Percentiles rank a stretch among this genome's conserved stretches.
Evolutionary conservation across 805 yeast genomes (phyloP).

Genomic region (Naumovozyma dairenensis): DNA sequence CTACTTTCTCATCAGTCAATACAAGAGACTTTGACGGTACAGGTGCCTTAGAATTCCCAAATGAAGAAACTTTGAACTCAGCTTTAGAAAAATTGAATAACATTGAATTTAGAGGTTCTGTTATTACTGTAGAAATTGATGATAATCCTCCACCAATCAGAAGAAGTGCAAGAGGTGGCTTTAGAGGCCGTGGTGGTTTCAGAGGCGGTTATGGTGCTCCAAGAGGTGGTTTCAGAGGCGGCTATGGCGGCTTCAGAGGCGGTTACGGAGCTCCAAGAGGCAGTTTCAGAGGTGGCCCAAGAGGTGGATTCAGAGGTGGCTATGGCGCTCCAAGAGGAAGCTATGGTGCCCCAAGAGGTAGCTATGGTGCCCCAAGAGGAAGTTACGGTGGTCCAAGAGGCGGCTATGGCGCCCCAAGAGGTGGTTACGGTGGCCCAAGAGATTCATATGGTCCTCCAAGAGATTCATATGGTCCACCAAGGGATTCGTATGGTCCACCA

Average conservation of each 20-base stretch:
- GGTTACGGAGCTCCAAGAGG: slow-evolving; percentile 32
- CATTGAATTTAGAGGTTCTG: slow-evolving; percentile 58
- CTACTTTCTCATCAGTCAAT: slow-evolving; percentile 46
- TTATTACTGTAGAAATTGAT: slow-evolving; percentile 71
- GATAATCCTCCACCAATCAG: slow-evolving; percentile 42
- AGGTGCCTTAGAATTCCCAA: slow-evolving; percentile 38
- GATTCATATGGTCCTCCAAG: slow-evolving; percentile 31
- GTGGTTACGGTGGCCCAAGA: slow-evolving; percentile 27
- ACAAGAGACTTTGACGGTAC: slow-evolving; percentile 38
- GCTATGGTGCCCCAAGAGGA: slow-evolving; percentile 34
- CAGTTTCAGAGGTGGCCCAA: slow-evolving; percentile 30
- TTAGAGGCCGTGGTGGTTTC: slow-evolving; percentile 39
- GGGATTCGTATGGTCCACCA: slow-evolving; percentile 25
- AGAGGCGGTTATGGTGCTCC: slow-evolving; percentile 38
- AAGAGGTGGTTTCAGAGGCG: slow-evolving; percentile 36
- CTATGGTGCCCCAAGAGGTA: slow-evolving; percentile 32
- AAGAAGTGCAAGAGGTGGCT: slow-evolving; percentile 39
- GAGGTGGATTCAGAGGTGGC: slow-evolving; percentile 35
- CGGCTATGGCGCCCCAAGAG: slow-evolving; percentile 27
- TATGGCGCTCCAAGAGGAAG: slow-evolving; percentile 38
- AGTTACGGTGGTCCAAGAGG: slow-evolving; percentile 31
- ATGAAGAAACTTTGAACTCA: slow-evolving; percentile 64
- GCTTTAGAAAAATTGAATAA: slow-evolving; percentile 70
- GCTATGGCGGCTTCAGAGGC: slow-evolving; percentile 32
- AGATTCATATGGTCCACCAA: slow-evolving; percentile 18